Base-by-base conservation (phyloP, 1,284 basidiomycete genomes). In the Neolentinus lepideus region DNA sequence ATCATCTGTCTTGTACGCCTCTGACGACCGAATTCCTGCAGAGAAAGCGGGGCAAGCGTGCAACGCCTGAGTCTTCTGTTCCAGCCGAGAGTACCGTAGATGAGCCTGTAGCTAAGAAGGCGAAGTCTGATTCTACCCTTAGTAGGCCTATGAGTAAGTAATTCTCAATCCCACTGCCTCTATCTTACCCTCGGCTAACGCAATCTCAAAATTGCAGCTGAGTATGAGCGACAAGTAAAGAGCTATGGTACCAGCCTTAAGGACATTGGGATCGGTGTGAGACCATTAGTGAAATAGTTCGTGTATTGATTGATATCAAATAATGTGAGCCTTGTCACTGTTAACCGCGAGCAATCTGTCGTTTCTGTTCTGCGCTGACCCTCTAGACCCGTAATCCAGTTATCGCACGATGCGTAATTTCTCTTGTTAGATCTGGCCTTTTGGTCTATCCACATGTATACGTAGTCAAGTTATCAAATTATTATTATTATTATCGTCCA, bases 21-120 rank as follows among this genome's bases (percentile, higher is more conserved):
- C 29, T 52, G 29, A 52, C 29, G 33, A 29, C 16, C 6, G 12
- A 46, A 25, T 10, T 11, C 4, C 24, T n/a, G 31, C 63, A 85
- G 83, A 85, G 77, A 78, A 78, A 71, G 50, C 71, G 83, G 66
- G 79, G 81, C 66, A 85, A 85, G 71, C 81, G 83, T 62, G 71
- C 71, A 63, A 68, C 70, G 62, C 73, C 75, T 70, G 72, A 74
- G 65, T 60, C 63, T 53, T 58, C 67, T 48, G 36, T 50, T 57
- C 60, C 70, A 54, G 51, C 45, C 51, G 24, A 68, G 61, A 60
- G 62, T 61, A 56, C 67, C 66, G 54, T 59, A 57, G 70, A 71
- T 69, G 66, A 67, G 57, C 67, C 60, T 16, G 66, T 71, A 29
- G 57, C 66, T 26, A 78, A 79, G 70, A 79, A 73, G 62, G 51